Evolutionary conservation across 345 rosid genomes (phyloP), one percentile per base, ranked within the genome.

Genomic region (Arabidopsis arenosa): DNA sequence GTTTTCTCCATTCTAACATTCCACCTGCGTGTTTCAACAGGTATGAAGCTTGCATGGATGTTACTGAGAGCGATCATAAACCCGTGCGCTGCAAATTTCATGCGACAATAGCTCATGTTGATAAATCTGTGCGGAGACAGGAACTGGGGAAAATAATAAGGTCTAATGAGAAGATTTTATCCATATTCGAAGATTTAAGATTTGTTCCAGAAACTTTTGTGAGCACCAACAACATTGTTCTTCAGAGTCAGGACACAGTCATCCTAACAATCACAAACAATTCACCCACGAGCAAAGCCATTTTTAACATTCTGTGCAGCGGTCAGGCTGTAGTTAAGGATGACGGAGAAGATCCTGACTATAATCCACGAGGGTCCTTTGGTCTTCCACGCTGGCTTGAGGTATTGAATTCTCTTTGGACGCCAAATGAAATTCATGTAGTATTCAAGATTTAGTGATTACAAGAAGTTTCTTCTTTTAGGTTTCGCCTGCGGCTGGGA

Each of bases 301-400:
- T 86, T 15, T 94, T 75, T 49, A 88, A 71, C 80, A 86, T 92
- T 72, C 59, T 58, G 1, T 92, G 93, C 44, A 87, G 82, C 48
- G 93, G 95, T 48, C 95, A 76, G 78, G 52, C 86, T 36, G 60
- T 83, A 1, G 37, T 80, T 67, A 86, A 75, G 72, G 96, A 89
- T n/a, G 90, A 89, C 7, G 90, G 76, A 10, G 88, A 86, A 26
- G 73, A 63, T n/a, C 21, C 78, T 17, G 86, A 86, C 4, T 84
- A 81, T 72, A 86, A 41, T 69, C 75, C 95, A 15, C 82, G 97
- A 79, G 97, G 91, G 68, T 82, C 84, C 75, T 83, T 76, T 8
- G 97, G 93, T 69, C 86, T 92, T 18, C 99, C 99, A 43, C 79
- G 91, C 49, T 95, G 99, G 97, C 97, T 95, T 65, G 97, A 95